Evolutionary conservation across 2,329 filamentous ascomycete species (phyloP).

Genomic region (Penicillium sp.): DNA sequence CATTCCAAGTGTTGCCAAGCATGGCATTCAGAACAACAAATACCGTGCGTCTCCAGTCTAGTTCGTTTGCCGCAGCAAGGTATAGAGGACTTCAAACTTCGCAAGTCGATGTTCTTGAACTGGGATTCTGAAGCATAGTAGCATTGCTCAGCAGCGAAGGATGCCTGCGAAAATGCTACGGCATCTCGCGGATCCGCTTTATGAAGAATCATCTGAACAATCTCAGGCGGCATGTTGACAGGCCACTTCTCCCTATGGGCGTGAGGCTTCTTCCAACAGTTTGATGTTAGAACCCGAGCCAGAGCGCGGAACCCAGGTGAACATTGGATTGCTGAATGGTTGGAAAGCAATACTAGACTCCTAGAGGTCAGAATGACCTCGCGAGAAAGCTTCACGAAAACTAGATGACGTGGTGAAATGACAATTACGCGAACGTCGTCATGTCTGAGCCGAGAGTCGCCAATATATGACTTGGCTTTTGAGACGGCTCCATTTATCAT

Average conservation of each 20-base stretch:
- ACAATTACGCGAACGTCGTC: conserved; percentile 16
- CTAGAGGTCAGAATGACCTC: conserved; percentile 10
- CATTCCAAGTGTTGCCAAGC: conserved; percentile 15
- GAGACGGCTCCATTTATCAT: conserved; percentile 10
- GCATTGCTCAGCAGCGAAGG: conserved; percentile 16
- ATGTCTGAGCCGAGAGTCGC: background rate
- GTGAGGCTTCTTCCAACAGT: conserved; percentile 21
- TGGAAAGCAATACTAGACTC: conserved; percentile 17
- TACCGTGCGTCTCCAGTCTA: conserved; percentile 11
- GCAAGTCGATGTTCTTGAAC: conserved; percentile 15
- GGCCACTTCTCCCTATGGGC: conserved; percentile 18
- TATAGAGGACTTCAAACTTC: conserved; percentile 18
- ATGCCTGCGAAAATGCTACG: conserved; percentile 26
- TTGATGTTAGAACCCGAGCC: conserved; percentile 21
- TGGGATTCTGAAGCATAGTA: conserved; percentile 28
- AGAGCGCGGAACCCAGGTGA: conserved; percentile 29
- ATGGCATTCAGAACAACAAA: conserved; percentile 21
- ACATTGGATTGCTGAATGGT: conserved; percentile 22
- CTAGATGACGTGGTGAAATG: conserved; percentile 21
- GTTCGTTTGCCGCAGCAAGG: conserved; percentile 26
- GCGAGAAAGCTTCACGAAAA: conserved; percentile 22
- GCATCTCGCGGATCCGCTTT: conserved; percentile 18
- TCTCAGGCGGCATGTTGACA: conserved; percentile 11
- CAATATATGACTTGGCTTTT: conserved; percentile 13
- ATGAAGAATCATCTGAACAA: conserved; percentile 17